Percentiles rank a stretch among this genome's conserved stretches.
Evolutionary conservation across 2,329 filamentous ascomycete species (phyloP).

Genomic region (Aspergillus sp.): DNA sequence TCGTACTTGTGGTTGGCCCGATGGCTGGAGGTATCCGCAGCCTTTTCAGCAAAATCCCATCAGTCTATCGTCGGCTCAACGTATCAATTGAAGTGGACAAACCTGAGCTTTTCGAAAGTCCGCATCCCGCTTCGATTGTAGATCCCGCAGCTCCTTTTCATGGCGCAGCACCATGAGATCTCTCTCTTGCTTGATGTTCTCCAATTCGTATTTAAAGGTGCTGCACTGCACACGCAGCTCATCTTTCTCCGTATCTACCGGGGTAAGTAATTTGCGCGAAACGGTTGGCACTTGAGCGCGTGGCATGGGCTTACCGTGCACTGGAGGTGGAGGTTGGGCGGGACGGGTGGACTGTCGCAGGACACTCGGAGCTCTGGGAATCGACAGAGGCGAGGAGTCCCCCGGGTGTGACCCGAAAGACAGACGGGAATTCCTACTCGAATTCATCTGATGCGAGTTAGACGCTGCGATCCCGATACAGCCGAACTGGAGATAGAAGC

Average conservation of each 20-base stretch:
- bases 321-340: constrained; percentile 30
- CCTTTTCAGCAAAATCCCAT: constrained; percentile 25
- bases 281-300: neutral
- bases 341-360: constrained; percentile 39
- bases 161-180: constrained; percentile 76
- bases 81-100: constrained; percentile 3
- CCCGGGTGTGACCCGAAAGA: constrained; percentile 62
- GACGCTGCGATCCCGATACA: neutral
- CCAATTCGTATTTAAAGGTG: constrained; percentile 81
- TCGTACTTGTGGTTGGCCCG: constrained; percentile 57
- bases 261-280: constrained; percentile 9
- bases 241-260: constrained; percentile 57
- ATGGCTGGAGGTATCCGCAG: constrained; percentile 53
- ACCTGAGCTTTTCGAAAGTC: constrained; percentile 71
- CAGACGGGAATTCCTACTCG: constrained; percentile 50
- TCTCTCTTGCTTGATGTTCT: constrained; percentile 82
- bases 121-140: constrained; percentile 76
- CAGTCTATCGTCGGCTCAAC: neutral
- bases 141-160: constrained; percentile 79
- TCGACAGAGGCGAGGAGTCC: constrained; percentile 45
- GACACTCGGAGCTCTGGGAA: constrained; percentile 31
- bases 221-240: constrained; percentile 87
- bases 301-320: constrained; percentile 33
- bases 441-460: constrained; percentile 32
- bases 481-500: neutral